phyloP scores from a whole-genome alignment of 345 rosid species.

The Arabidopsis suecica region DNA sequence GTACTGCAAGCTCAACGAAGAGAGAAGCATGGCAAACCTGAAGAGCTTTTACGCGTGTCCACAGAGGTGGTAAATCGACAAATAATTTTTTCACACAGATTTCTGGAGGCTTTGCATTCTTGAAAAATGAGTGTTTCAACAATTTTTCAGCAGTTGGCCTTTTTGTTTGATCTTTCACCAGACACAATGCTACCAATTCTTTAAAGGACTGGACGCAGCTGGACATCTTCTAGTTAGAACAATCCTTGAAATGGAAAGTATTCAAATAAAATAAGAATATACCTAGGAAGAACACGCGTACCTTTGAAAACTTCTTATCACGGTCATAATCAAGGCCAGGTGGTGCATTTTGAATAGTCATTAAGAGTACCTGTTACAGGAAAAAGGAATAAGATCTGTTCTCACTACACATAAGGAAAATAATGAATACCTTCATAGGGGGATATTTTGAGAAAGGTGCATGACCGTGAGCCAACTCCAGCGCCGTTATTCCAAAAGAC shows the following conservation, averaged over 20 bases:
- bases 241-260: slow-evolving; percentile 17
- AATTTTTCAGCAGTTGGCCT: slow-evolving; percentile 86
- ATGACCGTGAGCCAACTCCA: slow-evolving; percentile 98
- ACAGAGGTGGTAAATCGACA: slow-evolving; percentile 83
- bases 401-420: slow-evolving; percentile 7
- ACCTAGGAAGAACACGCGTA: slow-evolving; percentile 42
- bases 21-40: slow-evolving; percentile 58
- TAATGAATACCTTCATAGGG: slow-evolving; percentile 85
- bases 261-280: slow-evolving; percentile 4
- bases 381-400: slow-evolving; percentile 41
- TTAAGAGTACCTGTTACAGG: slow-evolving; percentile 73
- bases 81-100: slow-evolving; percentile 79
- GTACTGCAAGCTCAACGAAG: slow-evolving; percentile 27
- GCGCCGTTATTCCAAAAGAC: slow-evolving; percentile 97
- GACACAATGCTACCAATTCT: slow-evolving; percentile 96
- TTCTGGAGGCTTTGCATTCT: slow-evolving; percentile 95
- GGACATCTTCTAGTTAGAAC: slow-evolving; percentile 43
- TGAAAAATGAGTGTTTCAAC: slow-evolving; percentile 86
- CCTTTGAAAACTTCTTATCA: slow-evolving; percentile 94
- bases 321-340: slow-evolving; percentile 97
- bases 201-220: slow-evolving; percentile 81
- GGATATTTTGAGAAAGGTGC: slow-evolving; percentile 99
- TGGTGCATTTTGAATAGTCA: slow-evolving; percentile 99
- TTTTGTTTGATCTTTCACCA: slow-evolving; percentile 95
- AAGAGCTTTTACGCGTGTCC: slow-evolving; percentile 94